These are phyloP conservation scores for Elsinoe australis DNA, from an alignment of 2,329 filamentous ascomycete species.

Conservation along the genomic window DNA sequence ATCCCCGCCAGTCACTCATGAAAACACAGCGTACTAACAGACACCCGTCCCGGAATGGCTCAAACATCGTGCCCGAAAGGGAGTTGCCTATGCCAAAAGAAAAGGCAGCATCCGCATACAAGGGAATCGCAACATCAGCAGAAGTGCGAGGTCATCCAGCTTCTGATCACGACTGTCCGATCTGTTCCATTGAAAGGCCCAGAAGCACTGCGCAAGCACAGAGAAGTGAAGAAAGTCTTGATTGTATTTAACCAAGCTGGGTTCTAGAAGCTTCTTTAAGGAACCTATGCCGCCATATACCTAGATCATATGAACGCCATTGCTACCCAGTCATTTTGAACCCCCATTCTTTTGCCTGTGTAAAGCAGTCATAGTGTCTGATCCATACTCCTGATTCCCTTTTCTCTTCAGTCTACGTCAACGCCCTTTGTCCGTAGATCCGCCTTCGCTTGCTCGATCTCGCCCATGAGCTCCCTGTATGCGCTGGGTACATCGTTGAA, in stretches of 20 bases:
- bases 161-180: slow-evolving; percentile 24
- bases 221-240: slow-evolving; percentile 18
- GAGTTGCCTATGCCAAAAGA: slow-evolving; percentile 55
- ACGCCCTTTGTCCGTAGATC: slow-evolving; percentile 70
- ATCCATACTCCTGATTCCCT: not conserved
- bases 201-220: slow-evolving; percentile 18
- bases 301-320: slow-evolving; percentile 10
- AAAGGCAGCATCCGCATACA: slow-evolving; percentile 56
- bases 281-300: not conserved
- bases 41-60: not conserved
- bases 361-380: slow-evolving; percentile 3
- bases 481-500: slow-evolving; percentile 95
- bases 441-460: slow-evolving; percentile 69
- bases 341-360: too few relatives aligned
- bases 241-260: not conserved
- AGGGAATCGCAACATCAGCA: slow-evolving; percentile 30
- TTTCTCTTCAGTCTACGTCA: slow-evolving; percentile 56
- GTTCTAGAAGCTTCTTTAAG: slow-evolving; percentile 5
- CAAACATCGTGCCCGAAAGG: slow-evolving; percentile 12
- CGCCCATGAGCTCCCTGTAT: slow-evolving; percentile 76
- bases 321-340: not conserved
- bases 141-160: slow-evolving; percentile 22
- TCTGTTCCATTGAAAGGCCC: slow-evolving; percentile 24
- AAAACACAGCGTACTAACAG: not conserved
- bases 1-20: slow-evolving; percentile 8